Conservation (phyloP, 805 yeast species). For the Saccharomyces jurei region DNA sequence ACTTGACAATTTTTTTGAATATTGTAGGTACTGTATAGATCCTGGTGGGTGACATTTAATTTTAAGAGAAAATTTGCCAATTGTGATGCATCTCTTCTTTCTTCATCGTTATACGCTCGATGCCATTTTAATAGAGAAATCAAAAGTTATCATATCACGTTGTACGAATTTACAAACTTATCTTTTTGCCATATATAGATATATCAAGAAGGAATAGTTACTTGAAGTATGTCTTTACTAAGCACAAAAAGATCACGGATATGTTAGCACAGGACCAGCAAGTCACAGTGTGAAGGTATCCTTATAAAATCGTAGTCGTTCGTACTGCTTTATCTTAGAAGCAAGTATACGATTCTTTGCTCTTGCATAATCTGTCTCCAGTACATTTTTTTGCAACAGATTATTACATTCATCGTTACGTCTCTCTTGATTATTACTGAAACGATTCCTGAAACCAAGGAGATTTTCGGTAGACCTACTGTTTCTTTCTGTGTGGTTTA, state of each 20-base stretch:
- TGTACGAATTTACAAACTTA: not conserved
- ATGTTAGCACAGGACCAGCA: not conserved
- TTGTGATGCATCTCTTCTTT: not conserved
- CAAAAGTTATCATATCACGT: not conserved
- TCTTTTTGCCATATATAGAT: not conserved
- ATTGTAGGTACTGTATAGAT: not conserved
- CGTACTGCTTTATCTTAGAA: constrained; percentile 20
- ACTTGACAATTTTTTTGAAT: not conserved
- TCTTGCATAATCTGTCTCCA: constrained; percentile 12
- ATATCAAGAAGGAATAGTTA: not conserved
- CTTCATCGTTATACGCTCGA: not conserved
- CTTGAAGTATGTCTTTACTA: not conserved
- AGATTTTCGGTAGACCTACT: not conserved
- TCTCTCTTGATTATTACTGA: not conserved
- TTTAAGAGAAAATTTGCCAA: not conserved
- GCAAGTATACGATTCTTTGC: constrained; percentile 13
- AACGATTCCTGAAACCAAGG: not conserved
- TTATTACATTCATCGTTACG: not conserved
- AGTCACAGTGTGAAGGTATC: constrained; percentile 22
- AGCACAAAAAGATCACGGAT: not conserved
- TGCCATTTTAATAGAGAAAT: not conserved
- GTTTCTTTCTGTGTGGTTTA: not conserved
- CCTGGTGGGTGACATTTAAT: not conserved
- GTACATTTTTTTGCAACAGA: constrained; percentile 8
- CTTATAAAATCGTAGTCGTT: constrained; percentile 17